These are phyloP conservation scores for Penicillium olsonii DNA, from an alignment of 2,329 filamentous ascomycete genomes.

Conservation along the genomic window DNA sequence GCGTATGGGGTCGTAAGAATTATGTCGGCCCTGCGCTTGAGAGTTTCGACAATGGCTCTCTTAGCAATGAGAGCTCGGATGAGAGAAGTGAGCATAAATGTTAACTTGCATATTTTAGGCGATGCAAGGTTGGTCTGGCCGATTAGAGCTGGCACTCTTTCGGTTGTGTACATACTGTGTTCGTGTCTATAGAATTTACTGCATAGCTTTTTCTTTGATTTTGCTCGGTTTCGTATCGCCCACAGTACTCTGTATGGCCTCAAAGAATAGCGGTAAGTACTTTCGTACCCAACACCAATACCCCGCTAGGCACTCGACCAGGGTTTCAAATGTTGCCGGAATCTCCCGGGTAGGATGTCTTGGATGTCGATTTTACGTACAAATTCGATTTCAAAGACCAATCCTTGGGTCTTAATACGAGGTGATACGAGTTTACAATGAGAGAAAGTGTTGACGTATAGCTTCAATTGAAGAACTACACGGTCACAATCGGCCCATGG, in stretches of 20 bases:
- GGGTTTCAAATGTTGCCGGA: too few relatives aligned
- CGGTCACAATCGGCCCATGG: conserved; percentile 17
- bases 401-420: too few relatives aligned
- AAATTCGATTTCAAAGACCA: too few relatives aligned
- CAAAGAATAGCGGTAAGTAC: too few relatives aligned
- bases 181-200: not conserved
- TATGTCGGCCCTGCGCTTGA: conserved; percentile 27
- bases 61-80: not conserved
- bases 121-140: not conserved
- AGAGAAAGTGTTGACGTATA: conserved; percentile 10
- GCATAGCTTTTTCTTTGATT: too few relatives aligned
- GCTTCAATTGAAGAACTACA: conserved; percentile 13
- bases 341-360: too few relatives aligned
- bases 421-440: not conserved
- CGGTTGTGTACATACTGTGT: not conserved
- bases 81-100: too few relatives aligned
- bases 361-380: too few relatives aligned
- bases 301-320: too few relatives aligned
- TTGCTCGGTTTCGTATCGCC: not conserved
- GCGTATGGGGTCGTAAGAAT: conserved; percentile 68
- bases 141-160: not conserved
- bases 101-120: too few relatives aligned
- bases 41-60: not conserved
- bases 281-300: too few relatives aligned
- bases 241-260: too few relatives aligned